A percentile compares a stretch with the other conserved stretches of the same genome.
Conservation (phyloP, 2,329 filamentous ascomycete species). For the Cladosporium oxysporum region DNA sequence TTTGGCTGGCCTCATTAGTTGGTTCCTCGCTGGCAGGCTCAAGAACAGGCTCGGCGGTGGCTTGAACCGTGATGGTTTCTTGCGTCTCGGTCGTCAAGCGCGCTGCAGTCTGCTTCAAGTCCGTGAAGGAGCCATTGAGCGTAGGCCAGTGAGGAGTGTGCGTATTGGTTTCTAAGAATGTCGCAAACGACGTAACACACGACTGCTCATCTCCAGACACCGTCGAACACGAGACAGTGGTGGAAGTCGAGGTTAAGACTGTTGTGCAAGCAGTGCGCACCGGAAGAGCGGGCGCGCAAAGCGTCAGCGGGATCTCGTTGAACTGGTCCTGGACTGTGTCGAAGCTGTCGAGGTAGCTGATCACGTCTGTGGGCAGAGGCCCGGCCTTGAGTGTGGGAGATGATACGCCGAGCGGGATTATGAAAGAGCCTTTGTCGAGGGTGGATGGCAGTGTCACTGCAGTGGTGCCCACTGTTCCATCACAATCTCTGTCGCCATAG, state of each 20-base stretch:
- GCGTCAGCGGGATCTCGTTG: not conserved
- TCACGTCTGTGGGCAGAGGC: not conserved
- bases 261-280: constrained; percentile 1
- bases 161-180: not conserved
- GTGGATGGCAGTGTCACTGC: not conserved
- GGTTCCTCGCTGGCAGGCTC: not conserved
- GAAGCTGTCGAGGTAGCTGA: constrained; percentile 1
- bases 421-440: not conserved
- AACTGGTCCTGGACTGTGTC: not conserved
- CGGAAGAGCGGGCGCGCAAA: not conserved
- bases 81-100: not conserved
- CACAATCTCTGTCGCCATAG: not conserved
- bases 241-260: not conserved
- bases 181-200: not conserved
- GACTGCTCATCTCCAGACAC: not conserved
- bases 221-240: not conserved
- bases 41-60: not conserved
- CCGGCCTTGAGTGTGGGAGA: not conserved
- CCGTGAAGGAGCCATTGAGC: not conserved
- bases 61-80: not conserved
- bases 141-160: constrained; percentile 9
- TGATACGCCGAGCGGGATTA: not conserved
- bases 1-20: not conserved
- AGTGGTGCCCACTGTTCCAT: not conserved
- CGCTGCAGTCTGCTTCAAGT: not conserved